phyloP scores from a whole-genome alignment of 2,329 filamentous ascomycete species.

The Tolypocladium album region DNA sequence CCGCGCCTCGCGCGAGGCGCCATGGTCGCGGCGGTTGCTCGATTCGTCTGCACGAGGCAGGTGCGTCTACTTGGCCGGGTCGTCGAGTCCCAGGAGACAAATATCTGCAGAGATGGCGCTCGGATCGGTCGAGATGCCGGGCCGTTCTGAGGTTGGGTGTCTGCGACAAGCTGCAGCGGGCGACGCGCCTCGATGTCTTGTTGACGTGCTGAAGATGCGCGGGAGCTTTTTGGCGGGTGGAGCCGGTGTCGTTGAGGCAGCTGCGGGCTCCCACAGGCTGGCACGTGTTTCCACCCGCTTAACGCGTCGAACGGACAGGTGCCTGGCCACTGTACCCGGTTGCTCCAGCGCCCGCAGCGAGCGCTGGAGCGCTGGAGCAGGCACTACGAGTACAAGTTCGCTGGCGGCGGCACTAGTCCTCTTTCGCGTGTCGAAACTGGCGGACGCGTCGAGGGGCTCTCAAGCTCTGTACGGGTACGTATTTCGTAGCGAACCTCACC shows the following conservation, averaged over 20 bases:
- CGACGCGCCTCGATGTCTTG: constrained; percentile 3
- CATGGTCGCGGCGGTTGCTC: constrained; percentile 12
- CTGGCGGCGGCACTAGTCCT: not conserved
- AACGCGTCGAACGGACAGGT: not conserved
- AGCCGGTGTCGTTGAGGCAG: not conserved
- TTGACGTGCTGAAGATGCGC: constrained; percentile 7
- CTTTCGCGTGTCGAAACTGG: not conserved
- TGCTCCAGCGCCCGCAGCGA: not conserved
- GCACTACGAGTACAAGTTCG: too few relatives aligned
- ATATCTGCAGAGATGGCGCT: not conserved
- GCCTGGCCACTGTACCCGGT: not conserved
- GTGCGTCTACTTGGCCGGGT: not conserved
- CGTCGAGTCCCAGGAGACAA: not conserved
- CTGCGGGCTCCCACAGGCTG: not conserved
- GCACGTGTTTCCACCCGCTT: not conserved
- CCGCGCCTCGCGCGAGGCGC: constrained; percentile 20
- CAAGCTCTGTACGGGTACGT: too few relatives aligned
- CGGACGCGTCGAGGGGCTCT: not conserved
- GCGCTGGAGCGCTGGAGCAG: not conserved
- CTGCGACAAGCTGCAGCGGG: not conserved
- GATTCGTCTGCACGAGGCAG: not conserved
- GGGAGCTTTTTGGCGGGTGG: not conserved
- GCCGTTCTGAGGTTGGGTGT: not conserved
- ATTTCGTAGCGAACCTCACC: not conserved
- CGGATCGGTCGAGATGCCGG: not conserved